These are phyloP conservation scores for Trichoderma erinaceum DNA, from an alignment of 495 filamentous ascomycete species.

Conservation along the genomic window DNA sequence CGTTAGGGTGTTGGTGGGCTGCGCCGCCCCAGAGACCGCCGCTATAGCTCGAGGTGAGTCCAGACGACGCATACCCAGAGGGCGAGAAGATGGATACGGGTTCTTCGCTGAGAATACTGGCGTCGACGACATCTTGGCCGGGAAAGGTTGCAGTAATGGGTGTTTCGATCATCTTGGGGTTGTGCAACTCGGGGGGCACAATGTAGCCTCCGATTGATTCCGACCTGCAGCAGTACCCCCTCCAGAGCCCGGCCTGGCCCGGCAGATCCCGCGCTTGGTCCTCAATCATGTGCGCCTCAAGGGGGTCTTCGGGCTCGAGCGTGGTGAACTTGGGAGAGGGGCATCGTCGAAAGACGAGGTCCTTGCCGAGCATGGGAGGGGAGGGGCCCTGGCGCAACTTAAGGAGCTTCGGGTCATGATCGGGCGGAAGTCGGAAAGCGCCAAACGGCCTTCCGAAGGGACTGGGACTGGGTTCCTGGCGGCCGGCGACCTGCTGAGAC, in stretches of 20 bases:
- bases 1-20: slow-evolving; percentile 25
- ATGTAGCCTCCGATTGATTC: slow-evolving; percentile 32
- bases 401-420: slow-evolving; percentile 22
- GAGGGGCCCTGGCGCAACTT: slow-evolving; percentile 44
- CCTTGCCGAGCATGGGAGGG: slow-evolving; percentile 80
- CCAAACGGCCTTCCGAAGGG: slow-evolving; percentile 33
- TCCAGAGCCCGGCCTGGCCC: slow-evolving; percentile 56
- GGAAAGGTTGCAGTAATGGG: slow-evolving; percentile 26
- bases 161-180: slow-evolving; percentile 34
- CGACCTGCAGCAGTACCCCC: slow-evolving; percentile 53
- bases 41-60: neutral
- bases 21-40: slow-evolving; percentile 18
- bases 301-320: slow-evolving; percentile 57
- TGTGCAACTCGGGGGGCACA: slow-evolving; percentile 28
- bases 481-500: neutral
- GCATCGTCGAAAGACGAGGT: slow-evolving; percentile 70
- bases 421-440: slow-evolving; percentile 22
- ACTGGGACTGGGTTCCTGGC: slow-evolving; percentile 21
- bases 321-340: slow-evolving; percentile 72
- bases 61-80: slow-evolving; percentile 14
- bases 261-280: slow-evolving; percentile 41
- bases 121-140: slow-evolving; percentile 26
- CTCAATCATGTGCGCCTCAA: slow-evolving; percentile 24
- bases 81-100: slow-evolving; percentile 17
- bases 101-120: slow-evolving; percentile 26